A percentile compares a stretch with the other conserved stretches of the same genome.
Evolutionary conservation across 176 grass and related monocot species (phyloP).

Genomic region (Alloteropsis semialata): DNA sequence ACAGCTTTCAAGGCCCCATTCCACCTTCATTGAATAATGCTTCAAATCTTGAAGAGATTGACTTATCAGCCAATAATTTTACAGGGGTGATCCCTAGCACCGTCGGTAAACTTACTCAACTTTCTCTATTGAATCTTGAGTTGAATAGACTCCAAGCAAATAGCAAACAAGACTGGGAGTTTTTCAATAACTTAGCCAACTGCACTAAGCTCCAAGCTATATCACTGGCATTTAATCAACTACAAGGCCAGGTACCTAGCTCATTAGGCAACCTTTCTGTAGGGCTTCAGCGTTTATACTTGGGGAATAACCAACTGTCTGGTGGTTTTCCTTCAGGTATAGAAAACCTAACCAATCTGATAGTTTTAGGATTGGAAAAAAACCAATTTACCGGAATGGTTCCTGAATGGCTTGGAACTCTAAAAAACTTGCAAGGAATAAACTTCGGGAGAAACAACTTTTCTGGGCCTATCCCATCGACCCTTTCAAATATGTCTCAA

Average conservation of each 20-base stretch:
- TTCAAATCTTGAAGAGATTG: too few relatives aligned
- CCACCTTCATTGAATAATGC: not conserved
- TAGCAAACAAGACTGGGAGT: not conserved
- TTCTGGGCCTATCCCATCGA: too few relatives aligned
- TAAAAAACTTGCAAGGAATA: too few relatives aligned
- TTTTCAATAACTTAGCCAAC: not conserved
- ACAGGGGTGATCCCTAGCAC: not conserved
- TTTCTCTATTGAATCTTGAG: not conserved
- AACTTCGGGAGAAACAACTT: too few relatives aligned
- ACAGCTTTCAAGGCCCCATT: not conserved
- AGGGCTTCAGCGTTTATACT: not conserved
- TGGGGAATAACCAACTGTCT: too few relatives aligned
- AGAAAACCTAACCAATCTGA: not conserved
- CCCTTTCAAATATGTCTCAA: slow-evolving; percentile 17
- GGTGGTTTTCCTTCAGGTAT: too few relatives aligned
- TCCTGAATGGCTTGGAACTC: not conserved
- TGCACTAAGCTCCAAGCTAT: not conserved
- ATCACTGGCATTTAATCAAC: not conserved
- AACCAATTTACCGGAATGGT: not conserved
- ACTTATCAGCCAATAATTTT: not conserved
- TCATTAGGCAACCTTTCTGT: slow-evolving; percentile 2
- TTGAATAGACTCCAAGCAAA: not conserved
- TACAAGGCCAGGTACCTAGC: not conserved
- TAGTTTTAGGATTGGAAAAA: not conserved
- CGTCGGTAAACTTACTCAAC: not conserved